phyloP scores from a whole-genome alignment of 2,329 filamentous ascomycete genomes.

The Aspergillus hortae region DNA sequence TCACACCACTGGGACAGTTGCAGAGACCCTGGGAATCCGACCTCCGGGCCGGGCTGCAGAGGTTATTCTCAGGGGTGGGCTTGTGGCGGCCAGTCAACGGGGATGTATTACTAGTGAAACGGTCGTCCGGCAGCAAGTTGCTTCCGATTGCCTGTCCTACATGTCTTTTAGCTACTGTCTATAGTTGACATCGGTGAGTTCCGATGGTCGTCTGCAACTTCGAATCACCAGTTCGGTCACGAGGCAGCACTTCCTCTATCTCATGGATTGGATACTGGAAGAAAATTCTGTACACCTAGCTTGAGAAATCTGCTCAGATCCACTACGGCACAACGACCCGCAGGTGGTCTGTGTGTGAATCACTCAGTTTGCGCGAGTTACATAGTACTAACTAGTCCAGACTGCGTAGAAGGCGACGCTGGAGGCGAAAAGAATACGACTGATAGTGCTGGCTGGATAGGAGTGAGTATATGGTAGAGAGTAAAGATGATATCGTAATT shows the following conservation, averaged over 20 bases:
- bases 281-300: neutral
- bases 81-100: neutral
- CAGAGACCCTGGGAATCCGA: constrained; percentile 11
- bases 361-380: neutral
- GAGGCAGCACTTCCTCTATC: neutral
- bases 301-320: neutral
- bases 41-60: constrained; percentile 11
- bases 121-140: too few species aligned
- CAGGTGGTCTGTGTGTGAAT: constrained; percentile 3
- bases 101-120: neutral
- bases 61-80: neutral
- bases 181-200: neutral
- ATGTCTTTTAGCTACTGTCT: too few species aligned
- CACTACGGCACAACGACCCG: constrained; percentile 2
- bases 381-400: too few species aligned
- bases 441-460: neutral
- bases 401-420: neutral
- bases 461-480: neutral
- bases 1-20: constrained; percentile 17
- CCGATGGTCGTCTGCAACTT: neutral
- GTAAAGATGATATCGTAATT: neutral
- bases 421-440: neutral
- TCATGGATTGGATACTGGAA: too few species aligned
- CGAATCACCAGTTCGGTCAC: constrained; percentile 6
- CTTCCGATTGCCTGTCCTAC: too few species aligned